Evolutionary conservation across 805 yeast genomes (phyloP).

Genomic region (Sugiyamaella qingdaonensis): DNA sequence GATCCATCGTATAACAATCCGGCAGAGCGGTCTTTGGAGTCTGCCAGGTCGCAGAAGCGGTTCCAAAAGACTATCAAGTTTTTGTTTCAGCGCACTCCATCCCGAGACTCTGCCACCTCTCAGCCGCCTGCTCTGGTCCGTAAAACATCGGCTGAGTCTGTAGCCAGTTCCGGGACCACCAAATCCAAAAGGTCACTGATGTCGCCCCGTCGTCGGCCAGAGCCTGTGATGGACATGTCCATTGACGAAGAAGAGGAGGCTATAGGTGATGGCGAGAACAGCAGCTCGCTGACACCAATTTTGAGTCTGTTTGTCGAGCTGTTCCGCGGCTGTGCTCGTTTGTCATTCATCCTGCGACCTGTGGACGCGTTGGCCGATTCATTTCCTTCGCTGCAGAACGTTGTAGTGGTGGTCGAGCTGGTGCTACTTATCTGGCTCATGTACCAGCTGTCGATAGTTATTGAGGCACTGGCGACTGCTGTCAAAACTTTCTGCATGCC

Average conservation of each 20-base stretch:
- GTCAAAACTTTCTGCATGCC: conserved; percentile 28
- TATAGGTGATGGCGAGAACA: not conserved
- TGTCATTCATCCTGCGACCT: conserved; percentile 26
- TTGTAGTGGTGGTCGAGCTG: conserved; percentile 26
- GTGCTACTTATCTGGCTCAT: conserved; percentile 26
- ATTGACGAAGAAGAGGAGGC: conserved; percentile 5
- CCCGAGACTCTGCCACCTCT: not conserved
- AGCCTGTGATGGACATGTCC: not conserved
- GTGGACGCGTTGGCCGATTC: conserved; percentile 27
- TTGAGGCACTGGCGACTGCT: conserved; percentile 26
- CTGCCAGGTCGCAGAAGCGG: conserved; percentile 11
- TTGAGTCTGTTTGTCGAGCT: conserved; percentile 17
- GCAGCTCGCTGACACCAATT: conserved; percentile 12
- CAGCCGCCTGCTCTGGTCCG: not conserved
- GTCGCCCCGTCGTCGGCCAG: not conserved
- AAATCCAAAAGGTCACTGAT: not conserved
- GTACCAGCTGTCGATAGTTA: conserved; percentile 28
- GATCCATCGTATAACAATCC: not conserved
- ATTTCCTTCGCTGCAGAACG: conserved; percentile 22
- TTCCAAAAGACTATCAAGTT: conserved; percentile 18
- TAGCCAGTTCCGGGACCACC: not conserved
- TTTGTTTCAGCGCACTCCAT: conserved; percentile 4
- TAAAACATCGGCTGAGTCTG: not conserved
- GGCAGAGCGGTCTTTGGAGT: not conserved
- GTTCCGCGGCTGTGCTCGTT: conserved; percentile 21